Conservation (phyloP, 2,329 filamentous ascomycete species). For the Colletotrichum cuscutae region DNA sequence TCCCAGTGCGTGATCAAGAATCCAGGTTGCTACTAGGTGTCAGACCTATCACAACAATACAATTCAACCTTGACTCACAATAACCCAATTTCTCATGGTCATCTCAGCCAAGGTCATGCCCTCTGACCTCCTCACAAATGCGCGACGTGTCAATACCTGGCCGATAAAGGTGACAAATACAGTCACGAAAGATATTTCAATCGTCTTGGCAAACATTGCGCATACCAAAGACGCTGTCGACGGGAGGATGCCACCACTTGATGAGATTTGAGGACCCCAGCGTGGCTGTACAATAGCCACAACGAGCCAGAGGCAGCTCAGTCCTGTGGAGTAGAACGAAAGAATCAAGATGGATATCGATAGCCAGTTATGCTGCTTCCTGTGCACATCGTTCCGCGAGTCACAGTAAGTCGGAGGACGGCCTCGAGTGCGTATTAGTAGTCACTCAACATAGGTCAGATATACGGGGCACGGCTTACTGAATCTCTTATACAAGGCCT, state of each 20-base stretch:
- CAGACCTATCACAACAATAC: not conserved
- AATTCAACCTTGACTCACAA: constrained; percentile 44
- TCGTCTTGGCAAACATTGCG: constrained; percentile 78
- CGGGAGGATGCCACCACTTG: constrained; percentile 64
- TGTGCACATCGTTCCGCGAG: constrained; percentile 45
- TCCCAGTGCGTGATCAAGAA: constrained; percentile 77
- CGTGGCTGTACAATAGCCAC: constrained; percentile 70
- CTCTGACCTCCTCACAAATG: constrained; percentile 66
- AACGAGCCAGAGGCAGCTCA: constrained; percentile 74
- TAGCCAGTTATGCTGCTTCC: constrained; percentile 56
- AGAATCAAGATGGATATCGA: constrained; percentile 57
- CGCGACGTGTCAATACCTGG: constrained; percentile 77
- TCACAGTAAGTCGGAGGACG: constrained; percentile 47
- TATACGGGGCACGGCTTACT: constrained; percentile 36
- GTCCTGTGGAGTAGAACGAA: constrained; percentile 70
- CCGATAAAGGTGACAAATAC: constrained; percentile 81
- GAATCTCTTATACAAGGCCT: constrained; percentile 44
- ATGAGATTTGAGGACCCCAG: constrained; percentile 68
- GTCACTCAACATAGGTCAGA: not conserved
- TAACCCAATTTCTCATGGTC: constrained; percentile 80
- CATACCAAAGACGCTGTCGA: constrained; percentile 74
- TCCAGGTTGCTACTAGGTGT: constrained; percentile 65
- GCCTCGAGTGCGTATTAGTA: constrained; percentile 13
- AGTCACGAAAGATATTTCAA: constrained; percentile 82
- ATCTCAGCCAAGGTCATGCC: constrained; percentile 82